phyloP scores from a whole-genome alignment of 192 early-diverging fungal species.

The Backusella circina region DNA sequence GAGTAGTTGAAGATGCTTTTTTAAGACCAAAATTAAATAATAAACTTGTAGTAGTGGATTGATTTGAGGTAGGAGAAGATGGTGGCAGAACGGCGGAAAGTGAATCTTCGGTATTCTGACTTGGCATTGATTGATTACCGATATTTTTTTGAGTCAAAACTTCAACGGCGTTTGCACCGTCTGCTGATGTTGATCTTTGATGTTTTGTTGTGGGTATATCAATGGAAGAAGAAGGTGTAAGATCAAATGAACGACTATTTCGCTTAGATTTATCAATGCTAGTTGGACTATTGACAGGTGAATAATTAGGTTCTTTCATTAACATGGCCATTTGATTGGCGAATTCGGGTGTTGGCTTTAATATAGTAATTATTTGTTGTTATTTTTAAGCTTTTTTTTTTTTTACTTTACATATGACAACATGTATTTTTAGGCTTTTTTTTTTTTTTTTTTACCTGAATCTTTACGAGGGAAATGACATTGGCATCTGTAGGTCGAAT shows the following conservation, averaged over 20 bases:
- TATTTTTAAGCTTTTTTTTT: not conserved
- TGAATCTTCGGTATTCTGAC: constrained; percentile 2
- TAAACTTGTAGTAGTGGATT: not conserved
- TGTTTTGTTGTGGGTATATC: not conserved
- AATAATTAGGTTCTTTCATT: constrained; percentile 8
- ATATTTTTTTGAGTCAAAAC: not conserved
- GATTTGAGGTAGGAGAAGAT: not conserved
- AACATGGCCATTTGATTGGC: not conserved
- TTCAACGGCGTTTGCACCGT: not conserved
- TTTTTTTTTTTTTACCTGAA: constrained; percentile 49
- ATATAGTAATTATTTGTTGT: not conserved
- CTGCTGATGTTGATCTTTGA: constrained; percentile 8
- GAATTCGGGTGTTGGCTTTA: not conserved
- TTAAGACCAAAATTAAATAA: constrained; percentile 14
- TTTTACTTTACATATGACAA: not conserved
- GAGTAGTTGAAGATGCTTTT: not conserved
- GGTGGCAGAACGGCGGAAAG: not conserved
- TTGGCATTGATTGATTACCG: not conserved
- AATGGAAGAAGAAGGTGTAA: not conserved
- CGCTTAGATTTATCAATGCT: constrained; percentile 2
- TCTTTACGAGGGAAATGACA: constrained; percentile 69
- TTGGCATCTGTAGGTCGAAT: constrained; percentile 63
- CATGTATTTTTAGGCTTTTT: constrained; percentile 3
- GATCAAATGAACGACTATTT: constrained; percentile 10
- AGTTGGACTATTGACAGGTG: not conserved